Evolutionary conservation across 441 rosid genomes (phyloP).

Genomic region (Manihot esculenta): DNA sequence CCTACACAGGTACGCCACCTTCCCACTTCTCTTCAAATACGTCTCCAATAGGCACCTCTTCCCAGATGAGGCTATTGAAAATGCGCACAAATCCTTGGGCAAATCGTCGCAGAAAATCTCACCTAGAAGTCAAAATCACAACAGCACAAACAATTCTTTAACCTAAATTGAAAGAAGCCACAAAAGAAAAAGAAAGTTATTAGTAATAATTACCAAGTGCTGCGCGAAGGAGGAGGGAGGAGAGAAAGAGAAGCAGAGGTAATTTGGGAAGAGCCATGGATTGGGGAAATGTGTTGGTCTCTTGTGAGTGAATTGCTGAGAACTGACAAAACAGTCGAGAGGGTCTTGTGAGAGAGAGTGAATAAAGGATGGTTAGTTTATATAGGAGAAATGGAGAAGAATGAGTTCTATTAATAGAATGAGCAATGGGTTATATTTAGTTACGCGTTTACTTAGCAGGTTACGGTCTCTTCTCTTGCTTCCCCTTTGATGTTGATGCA

Average conservation of each 20-base stretch:
- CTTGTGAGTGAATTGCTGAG: background rate
- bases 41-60: conserved; percentile 92
- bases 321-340: conserved; percentile 10
- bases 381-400: background rate
- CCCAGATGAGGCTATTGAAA: conserved; percentile 67
- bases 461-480: background rate
- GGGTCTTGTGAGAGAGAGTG: conserved; percentile 7
- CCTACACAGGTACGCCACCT: conserved; percentile 67
- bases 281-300: background rate
- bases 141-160: background rate
- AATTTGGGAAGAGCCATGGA: conserved; percentile 59
- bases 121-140: conserved; percentile 29
- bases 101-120: conserved; percentile 72
- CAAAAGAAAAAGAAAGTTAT: background rate
- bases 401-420: background rate
- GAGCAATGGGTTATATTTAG: background rate
- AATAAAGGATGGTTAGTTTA: background rate
- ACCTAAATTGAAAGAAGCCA: too few species aligned
- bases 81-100: conserved; percentile 66
- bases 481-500: background rate
- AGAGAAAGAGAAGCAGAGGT: conserved; percentile 46
- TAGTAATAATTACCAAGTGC: conserved; percentile 80
- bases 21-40: conserved; percentile 22
- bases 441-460: conserved; percentile 18
- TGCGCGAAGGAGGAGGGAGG: conserved; percentile 64